phyloP scores from a whole-genome alignment of 2,329 filamentous ascomycete species.

The Coniochaeta sp. region DNA sequence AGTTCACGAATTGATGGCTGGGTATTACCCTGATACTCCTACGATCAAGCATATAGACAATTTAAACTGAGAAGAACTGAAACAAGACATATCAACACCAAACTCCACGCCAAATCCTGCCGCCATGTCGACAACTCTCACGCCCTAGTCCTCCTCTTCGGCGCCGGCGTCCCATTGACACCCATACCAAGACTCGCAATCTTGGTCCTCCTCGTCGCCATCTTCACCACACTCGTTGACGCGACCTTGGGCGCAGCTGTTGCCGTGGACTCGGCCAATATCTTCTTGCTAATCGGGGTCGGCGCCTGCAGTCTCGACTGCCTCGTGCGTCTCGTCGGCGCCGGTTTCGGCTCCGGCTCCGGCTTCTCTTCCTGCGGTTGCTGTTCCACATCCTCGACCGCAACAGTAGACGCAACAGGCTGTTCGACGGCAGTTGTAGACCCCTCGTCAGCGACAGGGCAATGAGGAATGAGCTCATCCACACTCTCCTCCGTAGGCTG shows the following conservation, averaged over 20 bases:
- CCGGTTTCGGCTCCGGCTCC: background rate
- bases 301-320: conserved; percentile 13
- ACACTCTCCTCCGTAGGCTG: background rate
- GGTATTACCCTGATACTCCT: background rate
- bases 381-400: background rate
- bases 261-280: background rate
- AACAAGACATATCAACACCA: background rate
- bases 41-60: background rate
- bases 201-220: conserved; percentile 12
- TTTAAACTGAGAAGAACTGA: background rate
- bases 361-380: background rate
- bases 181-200: conserved; percentile 17
- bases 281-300: conserved; percentile 13
- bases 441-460: background rate
- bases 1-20: background rate
- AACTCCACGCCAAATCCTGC: background rate
- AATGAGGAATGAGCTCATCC: background rate
- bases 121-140: background rate
- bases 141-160: conserved; percentile 9
- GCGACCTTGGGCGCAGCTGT: background rate
- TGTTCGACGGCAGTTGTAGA: background rate
- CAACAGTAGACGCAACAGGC: background rate
- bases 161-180: conserved; percentile 17
- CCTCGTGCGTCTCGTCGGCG: conserved; percentile 8
- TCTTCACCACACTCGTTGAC: conserved; percentile 1